Evolutionary conservation across 352 stramenopile genomes (phyloP).

Genomic region (Globisporangium iwayamae): DNA sequence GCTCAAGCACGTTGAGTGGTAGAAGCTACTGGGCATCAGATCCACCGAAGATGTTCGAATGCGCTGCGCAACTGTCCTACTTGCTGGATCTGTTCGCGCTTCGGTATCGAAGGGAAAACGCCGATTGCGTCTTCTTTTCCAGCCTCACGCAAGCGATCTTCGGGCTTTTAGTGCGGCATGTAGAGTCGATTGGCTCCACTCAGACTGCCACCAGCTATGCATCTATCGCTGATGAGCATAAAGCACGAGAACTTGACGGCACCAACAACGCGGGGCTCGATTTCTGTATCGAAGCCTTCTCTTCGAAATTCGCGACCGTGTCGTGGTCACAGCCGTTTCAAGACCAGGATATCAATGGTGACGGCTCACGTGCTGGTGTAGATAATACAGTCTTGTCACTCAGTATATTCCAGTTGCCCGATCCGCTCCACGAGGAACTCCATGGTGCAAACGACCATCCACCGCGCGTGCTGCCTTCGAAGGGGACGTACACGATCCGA

Average conservation of each 20-base stretch:
- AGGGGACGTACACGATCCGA: slow-evolving; percentile 35
- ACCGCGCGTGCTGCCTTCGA: slow-evolving; percentile 25
- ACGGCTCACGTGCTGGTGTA: neutral
- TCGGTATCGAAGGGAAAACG: slow-evolving; percentile 29
- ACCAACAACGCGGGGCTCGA: neutral
- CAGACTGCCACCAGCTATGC: neutral
- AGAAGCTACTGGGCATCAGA: slow-evolving; percentile 7
- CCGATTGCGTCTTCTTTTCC: slow-evolving; percentile 28
- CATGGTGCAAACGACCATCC: neutral
- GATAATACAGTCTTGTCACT: slow-evolving; percentile 11
- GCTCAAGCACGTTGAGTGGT: neutral
- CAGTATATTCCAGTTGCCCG: neutral
- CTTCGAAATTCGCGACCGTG: slow-evolving; percentile 28
- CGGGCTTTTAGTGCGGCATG: slow-evolving; percentile 25
- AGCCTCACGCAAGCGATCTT: slow-evolving; percentile 32
- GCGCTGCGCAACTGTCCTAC: slow-evolving; percentile 20
- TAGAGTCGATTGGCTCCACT: slow-evolving; percentile 8
- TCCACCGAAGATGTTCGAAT: slow-evolving; percentile 2
- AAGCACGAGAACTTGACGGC: neutral
- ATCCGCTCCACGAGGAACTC: neutral
- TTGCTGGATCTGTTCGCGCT: slow-evolving; percentile 29
- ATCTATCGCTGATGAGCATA: neutral
- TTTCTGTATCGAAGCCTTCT: slow-evolving; percentile 24
- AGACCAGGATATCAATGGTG: neutral
- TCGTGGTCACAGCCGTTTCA: slow-evolving; percentile 22